Conservation (phyloP, 345 rosid species). For the Brassica rapa region DNA sequence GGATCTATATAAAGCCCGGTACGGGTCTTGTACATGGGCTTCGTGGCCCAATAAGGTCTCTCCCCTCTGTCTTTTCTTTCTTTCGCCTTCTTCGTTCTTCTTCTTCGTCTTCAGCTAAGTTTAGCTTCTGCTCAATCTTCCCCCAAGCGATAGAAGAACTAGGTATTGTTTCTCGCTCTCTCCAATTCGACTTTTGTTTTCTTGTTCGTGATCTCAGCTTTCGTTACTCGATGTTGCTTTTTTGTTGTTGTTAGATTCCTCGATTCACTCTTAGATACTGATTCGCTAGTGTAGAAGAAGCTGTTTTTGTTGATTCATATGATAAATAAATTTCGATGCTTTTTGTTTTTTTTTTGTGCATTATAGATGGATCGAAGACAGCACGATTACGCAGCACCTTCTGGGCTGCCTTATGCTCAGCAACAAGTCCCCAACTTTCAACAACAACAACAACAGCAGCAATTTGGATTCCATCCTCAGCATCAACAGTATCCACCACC, state of each 20-base stretch:
- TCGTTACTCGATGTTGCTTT: constrained; percentile 1
- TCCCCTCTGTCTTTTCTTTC: background rate
- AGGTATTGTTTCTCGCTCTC: constrained; percentile 6
- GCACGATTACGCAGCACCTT: constrained; percentile 53
- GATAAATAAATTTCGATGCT: background rate
- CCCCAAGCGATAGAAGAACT: background rate
- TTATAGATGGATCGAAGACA: constrained; percentile 51
- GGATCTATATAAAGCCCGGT: background rate
- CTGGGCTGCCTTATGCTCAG: constrained; percentile 78
- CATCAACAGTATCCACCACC: constrained; percentile 75
- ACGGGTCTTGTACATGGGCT: background rate
- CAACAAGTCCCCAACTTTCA: constrained; percentile 72
- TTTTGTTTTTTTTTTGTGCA: background rate
- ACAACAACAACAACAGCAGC: constrained; percentile 79
- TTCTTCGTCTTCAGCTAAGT: constrained; percentile 18
- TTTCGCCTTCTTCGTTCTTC: background rate
- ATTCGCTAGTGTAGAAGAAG: constrained; percentile 10
- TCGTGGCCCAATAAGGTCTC: background rate
- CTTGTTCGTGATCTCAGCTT: constrained; percentile 22
- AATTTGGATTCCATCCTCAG: constrained; percentile 77
- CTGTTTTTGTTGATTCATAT: constrained; percentile 4
- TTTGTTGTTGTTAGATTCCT: constrained; percentile 5
- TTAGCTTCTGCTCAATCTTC: constrained; percentile 27
- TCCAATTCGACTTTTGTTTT: background rate
- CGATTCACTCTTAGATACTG: constrained; percentile 3